These are phyloP conservation scores for Xylariaceae sp. DNA, from an alignment of 2,329 filamentous ascomycete species.

Conservation along the genomic window DNA sequence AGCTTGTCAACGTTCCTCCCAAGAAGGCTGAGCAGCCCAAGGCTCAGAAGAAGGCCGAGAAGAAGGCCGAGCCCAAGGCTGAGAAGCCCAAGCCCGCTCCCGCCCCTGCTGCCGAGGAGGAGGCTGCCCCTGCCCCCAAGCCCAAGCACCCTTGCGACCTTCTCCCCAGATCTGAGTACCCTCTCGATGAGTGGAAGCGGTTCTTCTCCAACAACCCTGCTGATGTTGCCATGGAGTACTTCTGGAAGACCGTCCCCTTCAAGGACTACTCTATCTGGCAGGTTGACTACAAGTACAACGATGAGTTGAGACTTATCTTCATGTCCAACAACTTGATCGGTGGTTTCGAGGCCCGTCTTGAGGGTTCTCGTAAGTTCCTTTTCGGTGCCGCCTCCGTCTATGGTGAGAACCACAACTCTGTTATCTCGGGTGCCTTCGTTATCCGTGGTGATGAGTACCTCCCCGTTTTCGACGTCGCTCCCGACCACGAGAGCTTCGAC, in stretches of 20 bases:
- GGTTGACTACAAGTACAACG: slow-evolving; percentile 97
- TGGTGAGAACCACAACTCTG: slow-evolving; percentile 79
- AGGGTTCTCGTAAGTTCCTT: slow-evolving; percentile 95
- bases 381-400: slow-evolving; percentile 90
- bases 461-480: slow-evolving; percentile 92
- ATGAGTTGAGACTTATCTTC: slow-evolving; percentile 95
- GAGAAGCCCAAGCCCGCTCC: slow-evolving; percentile 34
- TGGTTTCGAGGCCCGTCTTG: slow-evolving; percentile 95
- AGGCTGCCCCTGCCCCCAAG: slow-evolving; percentile 61
- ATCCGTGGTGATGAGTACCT: slow-evolving; percentile 83
- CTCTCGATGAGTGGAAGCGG: slow-evolving; percentile 97
- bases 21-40: slow-evolving; percentile 74
- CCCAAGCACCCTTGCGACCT: slow-evolving; percentile 92
- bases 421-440: slow-evolving; percentile 91
- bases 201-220: slow-evolving; percentile 97
- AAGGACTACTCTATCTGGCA: slow-evolving; percentile 95
- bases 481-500: slow-evolving; percentile 92
- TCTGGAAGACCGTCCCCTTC: slow-evolving; percentile 94
- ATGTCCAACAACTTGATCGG: slow-evolving; percentile 99
- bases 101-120: slow-evolving; percentile 35
- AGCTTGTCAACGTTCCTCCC: slow-evolving; percentile 63
- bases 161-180: slow-evolving; percentile 72
- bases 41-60: slow-evolving; percentile 64
- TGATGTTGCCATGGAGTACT: slow-evolving; percentile 82
- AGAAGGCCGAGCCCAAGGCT: slow-evolving; percentile 17